Evolutionary conservation across 495 filamentous ascomycete genomes (phyloP), one percentile per base, ranked within the genome.

Genomic region (Aspergillus steynii): DNA sequence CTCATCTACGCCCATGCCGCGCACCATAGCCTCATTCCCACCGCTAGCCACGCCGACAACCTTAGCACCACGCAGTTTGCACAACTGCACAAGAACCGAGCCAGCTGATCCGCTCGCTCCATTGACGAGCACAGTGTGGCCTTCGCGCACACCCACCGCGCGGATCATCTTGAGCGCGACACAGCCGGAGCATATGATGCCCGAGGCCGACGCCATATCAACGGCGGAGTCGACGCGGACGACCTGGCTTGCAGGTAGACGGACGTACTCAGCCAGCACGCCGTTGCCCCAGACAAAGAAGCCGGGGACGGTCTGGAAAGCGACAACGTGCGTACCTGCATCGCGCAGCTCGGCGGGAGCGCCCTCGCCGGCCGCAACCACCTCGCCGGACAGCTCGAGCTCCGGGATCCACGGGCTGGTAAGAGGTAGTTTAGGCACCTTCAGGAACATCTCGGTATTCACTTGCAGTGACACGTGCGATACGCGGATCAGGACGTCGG

Each of bases 41-140:
- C 66, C 63, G 45, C 68, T 71, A 29, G 68, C 68, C 4, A 71
- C 61, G 9, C 63, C 68, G 10, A 71, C 64, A 12, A 71, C 66
- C 37, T 50, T 61, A 1, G 64, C 68, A 2, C 68, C 66, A 28
- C 66, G 61, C 2, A 68, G 4, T 58, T 68, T 71, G 54, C 66
- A 68, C 32, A 71, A 34, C 60, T 68, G 68, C 55, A 42, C 37
- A 10, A 42, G 37, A 1, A 42, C 7, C 5, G 37, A 42, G 10
- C 37, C 37, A 10, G 9, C 68, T 50, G 15, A 71, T 50, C 68
- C 68, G 34, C 68, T 71, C 6, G 68, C 68, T 14, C 68, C 68
- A 55, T 68, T 71, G 5, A 71, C 59, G 5, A 71, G 60, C 27
- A 71, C 66, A 0, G 50, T 56, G 56, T 68, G 68, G 37, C 68